Base-by-base conservation (phyloP, 768 basidiomycete species). In the Galerina marginata region DNA sequence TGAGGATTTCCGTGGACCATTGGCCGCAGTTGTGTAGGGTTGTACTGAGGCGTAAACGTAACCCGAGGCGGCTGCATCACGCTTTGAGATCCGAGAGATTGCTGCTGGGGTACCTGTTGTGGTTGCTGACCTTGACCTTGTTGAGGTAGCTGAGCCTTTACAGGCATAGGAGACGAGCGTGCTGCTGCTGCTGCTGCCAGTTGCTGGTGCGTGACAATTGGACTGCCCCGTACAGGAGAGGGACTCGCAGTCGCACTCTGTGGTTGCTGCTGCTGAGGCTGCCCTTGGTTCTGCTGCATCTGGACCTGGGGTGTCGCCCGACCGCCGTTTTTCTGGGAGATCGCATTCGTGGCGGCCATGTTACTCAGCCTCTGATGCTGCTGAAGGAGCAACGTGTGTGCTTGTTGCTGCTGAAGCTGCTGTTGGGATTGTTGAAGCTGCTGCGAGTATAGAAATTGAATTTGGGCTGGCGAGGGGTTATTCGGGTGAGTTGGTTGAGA, bases 201-300 rank as follows among this genome's bases (percentile, higher is more conserved):
- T 12, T 69, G 66, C 53, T 76, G 77, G 26, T 71, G 75, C 29
- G 68, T 58, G 10, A 75, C 69, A 61, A 75, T 64, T 0, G 81
- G 81, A 54, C 79, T 81, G 44, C 61, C 71, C 10, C 78, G 74
- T 25, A 66, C 65, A 11, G 72, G 69, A 14, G 72, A 69, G 9
- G 71, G 68, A 11, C 60, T 68, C 14, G 66, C 64, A 7, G 62
- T 56, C 9, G 58, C 29, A 4, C 56, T 50, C 26, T 49, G 62
- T 12, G 52, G 55, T 55, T 61, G 50, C 33, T 58, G 61, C 25
- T 54, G 50, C 42, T 60, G 65, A 15, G 69, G 71, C 9, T 75
- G 77, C 16, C 65, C 60, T 45, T 75, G 69, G 7, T 72, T 69
- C 54, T 66, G 65, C 55, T 71, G 67, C 46, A 62, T 61, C 50